Evolutionary conservation across 2,329 filamentous ascomycete species (phyloP), one percentile per base, ranked within the genome.

Genomic region (Aspergillus intermedius): DNA sequence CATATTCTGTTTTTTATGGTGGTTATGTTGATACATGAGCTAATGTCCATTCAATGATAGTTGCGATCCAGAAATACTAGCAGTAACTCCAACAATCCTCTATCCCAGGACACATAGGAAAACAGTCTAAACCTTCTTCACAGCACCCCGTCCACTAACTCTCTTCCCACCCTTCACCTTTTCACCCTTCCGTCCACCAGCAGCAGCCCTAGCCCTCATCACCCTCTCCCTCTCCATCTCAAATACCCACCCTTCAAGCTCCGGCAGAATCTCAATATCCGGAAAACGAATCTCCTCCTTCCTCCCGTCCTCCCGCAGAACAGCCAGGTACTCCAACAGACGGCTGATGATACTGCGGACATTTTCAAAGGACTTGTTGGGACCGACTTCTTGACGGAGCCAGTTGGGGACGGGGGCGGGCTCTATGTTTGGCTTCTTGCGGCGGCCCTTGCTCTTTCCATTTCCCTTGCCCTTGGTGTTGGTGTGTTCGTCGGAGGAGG

Each of bases 201-300:
- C 17, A 19, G n/a, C 37, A 40, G 6, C 34, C 25, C 19, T 19
- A 13, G 3, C 22, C 40, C 32, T 21, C 28, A 22, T 34, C 45
- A 23, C 28, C 40, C 15, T 43, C 25, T 17, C 46, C 19, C 22
- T 40, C 9, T 8, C 41, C 40, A 37, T 15, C 32, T 51, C 40
- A 19, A 52, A 8, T 23, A 57, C 53, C 52, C 53, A 55, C 17
- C 40, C 45, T 46, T 52, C 39, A 48, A 70, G 67, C 4, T 54
- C 59, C 1, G 69, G 69, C 40, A 72, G 50, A 37, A 71, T 69
- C 51, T 71, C 69, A 37, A 72, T 63, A 54, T 72, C 69, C 0
- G 69, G 69, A 45, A 72, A 72, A 17, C 54, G 54, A 6, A 53
- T 52, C 2, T 39, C 13, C 21, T 51, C 32, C 35, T 54, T 21